phyloP scores from a whole-genome alignment of 2,329 filamentous ascomycete genomes.

The Pseudopyrenochaeta lycopersici region DNA sequence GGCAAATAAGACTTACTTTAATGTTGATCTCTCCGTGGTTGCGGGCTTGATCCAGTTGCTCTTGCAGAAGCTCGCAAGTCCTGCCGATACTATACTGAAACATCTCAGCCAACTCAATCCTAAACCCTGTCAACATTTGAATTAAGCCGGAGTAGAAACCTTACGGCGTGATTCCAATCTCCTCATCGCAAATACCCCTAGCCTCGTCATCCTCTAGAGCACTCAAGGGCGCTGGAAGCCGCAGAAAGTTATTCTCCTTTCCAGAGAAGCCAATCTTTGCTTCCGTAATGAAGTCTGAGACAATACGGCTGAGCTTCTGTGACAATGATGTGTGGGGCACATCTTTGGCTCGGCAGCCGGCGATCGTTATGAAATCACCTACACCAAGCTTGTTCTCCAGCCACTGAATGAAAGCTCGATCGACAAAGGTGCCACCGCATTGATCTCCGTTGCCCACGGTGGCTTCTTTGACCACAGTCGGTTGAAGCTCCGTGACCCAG shows the following conservation, averaged over 20 bases:
- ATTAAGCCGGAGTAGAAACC: background rate
- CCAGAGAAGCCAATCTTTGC: slow-evolving; percentile 33
- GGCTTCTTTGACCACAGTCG: slow-evolving; percentile 27
- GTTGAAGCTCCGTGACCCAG: slow-evolving; percentile 9
- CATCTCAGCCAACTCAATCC: too few species aligned
- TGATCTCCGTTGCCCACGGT: slow-evolving; percentile 34
- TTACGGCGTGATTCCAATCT: slow-evolving; percentile 32
- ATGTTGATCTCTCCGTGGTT: slow-evolving; percentile 4
- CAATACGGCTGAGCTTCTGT: slow-evolving; percentile 18
- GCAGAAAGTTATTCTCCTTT: slow-evolving; percentile 21
- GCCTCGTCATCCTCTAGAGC: slow-evolving; percentile 22
- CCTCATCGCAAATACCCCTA: slow-evolving; percentile 31
- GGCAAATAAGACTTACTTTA: slow-evolving; percentile 27
- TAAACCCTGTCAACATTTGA: too few species aligned
- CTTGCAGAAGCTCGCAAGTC: slow-evolving; percentile 16
- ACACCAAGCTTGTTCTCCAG: slow-evolving; percentile 32
- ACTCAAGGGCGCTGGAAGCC: slow-evolving; percentile 26
- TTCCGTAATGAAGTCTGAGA: slow-evolving; percentile 29
- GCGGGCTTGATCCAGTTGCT: slow-evolving; percentile 13
- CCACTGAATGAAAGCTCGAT: slow-evolving; percentile 30
- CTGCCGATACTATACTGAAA: slow-evolving; percentile 3
- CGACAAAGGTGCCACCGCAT: slow-evolving; percentile 40
- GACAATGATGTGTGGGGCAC: slow-evolving; percentile 20
- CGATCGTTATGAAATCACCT: slow-evolving; percentile 26
- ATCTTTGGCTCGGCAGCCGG: slow-evolving; percentile 16